Conservation (phyloP, 768 basidiomycete genomes). For the Mycena metata region DNA sequence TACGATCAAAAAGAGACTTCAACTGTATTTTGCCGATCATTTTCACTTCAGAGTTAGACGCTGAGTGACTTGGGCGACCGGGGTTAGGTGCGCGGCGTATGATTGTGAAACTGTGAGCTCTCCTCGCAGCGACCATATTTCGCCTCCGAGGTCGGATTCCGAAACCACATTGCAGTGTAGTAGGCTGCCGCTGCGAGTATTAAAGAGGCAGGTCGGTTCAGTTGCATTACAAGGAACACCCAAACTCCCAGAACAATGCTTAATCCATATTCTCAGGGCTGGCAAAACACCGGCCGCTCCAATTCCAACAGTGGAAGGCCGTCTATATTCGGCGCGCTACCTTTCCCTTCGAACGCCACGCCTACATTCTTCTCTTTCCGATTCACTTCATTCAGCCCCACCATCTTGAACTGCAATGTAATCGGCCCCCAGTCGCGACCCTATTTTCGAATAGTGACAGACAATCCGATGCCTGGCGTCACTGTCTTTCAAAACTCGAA, state of each 20-base stretch:
- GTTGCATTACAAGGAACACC: neutral
- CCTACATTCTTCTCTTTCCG: conserved; percentile 35
- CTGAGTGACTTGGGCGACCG: neutral
- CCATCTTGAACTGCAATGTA: conserved; percentile 55
- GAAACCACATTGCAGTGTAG: conserved; percentile 2
- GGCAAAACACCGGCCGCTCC: neutral
- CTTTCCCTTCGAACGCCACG: conserved; percentile 18
- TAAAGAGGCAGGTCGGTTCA: conserved; percentile 1
- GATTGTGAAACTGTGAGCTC: conserved; percentile 1
- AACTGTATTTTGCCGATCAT: neutral
- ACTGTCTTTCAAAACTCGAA: conserved; percentile 55
- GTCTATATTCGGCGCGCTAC: conserved; percentile 38
- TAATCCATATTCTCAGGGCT: conserved; percentile 31
- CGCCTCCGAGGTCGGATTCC: neutral
- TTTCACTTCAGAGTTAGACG: neutral
- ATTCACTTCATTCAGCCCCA: conserved; percentile 35
- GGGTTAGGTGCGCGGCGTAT: neutral
- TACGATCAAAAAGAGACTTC: no score
- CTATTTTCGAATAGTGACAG: conserved; percentile 55
- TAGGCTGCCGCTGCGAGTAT: neutral
- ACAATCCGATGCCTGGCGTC: conserved; percentile 49
- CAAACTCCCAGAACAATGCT: conserved; percentile 16
- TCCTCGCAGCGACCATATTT: neutral
- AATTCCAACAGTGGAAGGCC: conserved; percentile 8
- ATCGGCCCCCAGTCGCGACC: conserved; percentile 50